A percentile compares a stretch with the other conserved stretches of the same genome.
These are phyloP conservation scores for Cokeromyces recurvatus DNA, from an alignment of 371 early-diverging fungal genomes.

Conservation along the genomic window DNA sequence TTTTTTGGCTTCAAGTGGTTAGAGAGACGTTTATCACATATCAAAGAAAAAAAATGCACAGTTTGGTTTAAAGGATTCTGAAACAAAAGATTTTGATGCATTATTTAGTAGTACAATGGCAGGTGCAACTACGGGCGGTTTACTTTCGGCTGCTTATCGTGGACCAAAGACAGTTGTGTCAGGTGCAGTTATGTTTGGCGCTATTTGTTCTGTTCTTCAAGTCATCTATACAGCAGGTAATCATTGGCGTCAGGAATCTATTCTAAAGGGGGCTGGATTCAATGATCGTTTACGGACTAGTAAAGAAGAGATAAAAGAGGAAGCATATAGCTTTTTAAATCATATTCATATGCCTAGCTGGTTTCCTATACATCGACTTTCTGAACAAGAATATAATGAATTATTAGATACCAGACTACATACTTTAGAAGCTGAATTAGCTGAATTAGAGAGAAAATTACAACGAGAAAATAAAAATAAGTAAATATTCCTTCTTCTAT, in stretches of 20 bases:
- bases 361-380: constrained; percentile 41
- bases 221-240: constrained; percentile 25
- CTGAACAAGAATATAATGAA: constrained; percentile 41
- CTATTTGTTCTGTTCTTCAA: constrained; percentile 29
- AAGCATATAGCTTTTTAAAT: constrained; percentile 21
- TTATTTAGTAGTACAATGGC: constrained; percentile 55
- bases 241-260: constrained; percentile 34
- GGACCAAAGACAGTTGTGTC: constrained; percentile 48
- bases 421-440: constrained; percentile 36
- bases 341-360: constrained; percentile 39
- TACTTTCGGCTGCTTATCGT: constrained; percentile 45
- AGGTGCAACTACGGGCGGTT: constrained; percentile 54
- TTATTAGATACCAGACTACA: constrained; percentile 39
- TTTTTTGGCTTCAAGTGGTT: no score
- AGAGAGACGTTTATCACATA: constrained; percentile 52
- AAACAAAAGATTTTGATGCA: constrained; percentile 53
- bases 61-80: constrained; percentile 54
- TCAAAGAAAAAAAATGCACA: constrained; percentile 50
- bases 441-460: constrained; percentile 29
- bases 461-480: constrained; percentile 7
- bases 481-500: not conserved
- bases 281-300: no score
- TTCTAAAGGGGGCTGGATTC: constrained; percentile 5
- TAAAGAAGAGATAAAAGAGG: constrained; percentile 1
- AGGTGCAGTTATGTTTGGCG: constrained; percentile 51